phyloP scores from a whole-genome alignment of 1,284 basidiomycete genomes.

The Xerocomus nothofagi region DNA sequence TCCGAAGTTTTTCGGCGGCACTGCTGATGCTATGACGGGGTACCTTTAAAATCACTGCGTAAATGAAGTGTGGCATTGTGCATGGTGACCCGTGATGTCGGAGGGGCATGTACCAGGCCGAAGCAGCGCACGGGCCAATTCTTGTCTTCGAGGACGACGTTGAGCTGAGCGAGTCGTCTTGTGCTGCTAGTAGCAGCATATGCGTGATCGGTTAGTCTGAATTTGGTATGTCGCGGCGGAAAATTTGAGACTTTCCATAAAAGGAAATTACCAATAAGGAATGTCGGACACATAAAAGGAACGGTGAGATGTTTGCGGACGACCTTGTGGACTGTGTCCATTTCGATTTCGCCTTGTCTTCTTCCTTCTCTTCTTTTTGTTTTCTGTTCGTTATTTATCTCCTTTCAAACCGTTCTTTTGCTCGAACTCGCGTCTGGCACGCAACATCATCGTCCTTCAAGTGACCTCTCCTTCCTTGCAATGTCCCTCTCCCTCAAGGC shows the following conservation, averaged over 20 bases:
- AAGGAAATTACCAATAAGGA: not conserved
- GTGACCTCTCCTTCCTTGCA: constrained; percentile 10
- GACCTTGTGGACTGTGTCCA: constrained; percentile 28
- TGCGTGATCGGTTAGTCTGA: too few species aligned
- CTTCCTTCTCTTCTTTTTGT: not conserved
- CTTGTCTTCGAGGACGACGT: not conserved
- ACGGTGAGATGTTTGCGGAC: not conserved
- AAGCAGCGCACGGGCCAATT: not conserved
- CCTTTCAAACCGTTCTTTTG: constrained; percentile 13
- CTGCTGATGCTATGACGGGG: not conserved
- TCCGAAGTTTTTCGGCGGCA: not conserved
- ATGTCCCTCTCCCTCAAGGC: constrained; percentile 84
- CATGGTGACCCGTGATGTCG: not conserved
- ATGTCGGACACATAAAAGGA: not conserved
- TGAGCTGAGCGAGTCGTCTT: not conserved
- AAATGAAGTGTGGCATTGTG: not conserved
- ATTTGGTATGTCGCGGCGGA: too few species aligned
- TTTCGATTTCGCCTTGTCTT: constrained; percentile 11
- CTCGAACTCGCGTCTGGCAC: constrained; percentile 26
- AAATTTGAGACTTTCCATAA: constrained; percentile 7
- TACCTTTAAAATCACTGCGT: not conserved
- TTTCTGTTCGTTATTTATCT: not conserved
- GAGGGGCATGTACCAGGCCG: not conserved
- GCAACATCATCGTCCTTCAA: constrained; percentile 12
- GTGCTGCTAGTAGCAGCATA: not conserved